These are phyloP conservation scores for Aspergillus biplanus DNA, from an alignment of 495 filamentous ascomycete species.

Conservation along the genomic window DNA sequence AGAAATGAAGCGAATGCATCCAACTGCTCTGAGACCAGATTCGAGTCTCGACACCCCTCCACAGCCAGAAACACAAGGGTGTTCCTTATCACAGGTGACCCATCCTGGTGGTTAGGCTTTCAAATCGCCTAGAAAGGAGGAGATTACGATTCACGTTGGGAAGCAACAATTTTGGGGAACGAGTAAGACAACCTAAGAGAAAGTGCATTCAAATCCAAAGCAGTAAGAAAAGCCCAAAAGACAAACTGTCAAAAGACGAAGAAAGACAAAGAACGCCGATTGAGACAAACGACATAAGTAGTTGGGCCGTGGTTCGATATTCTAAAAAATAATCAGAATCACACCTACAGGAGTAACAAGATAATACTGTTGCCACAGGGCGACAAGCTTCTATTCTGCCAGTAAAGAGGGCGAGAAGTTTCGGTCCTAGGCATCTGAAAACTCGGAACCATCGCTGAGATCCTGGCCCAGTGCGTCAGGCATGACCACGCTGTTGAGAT, in stretches of 20 bases:
- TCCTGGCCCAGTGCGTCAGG: conserved; percentile 49
- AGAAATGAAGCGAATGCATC: conserved; percentile 13
- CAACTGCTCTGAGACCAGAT: conserved; percentile 7
- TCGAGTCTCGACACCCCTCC: not conserved
- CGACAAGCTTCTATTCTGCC: not conserved
- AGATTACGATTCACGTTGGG: conserved; percentile 5
- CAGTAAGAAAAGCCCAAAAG: not conserved
- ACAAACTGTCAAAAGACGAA: not conserved
- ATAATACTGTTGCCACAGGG: conserved; percentile 2
- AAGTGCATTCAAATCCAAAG: conserved; percentile 3
- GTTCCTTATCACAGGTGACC: not conserved
- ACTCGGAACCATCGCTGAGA: conserved; percentile 20
- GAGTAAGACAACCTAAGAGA: not conserved
- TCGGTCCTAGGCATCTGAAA: conserved; percentile 15
- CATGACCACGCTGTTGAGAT: conserved; percentile 67
- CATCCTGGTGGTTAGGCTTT: not conserved
- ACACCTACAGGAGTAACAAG: conserved; percentile 16
- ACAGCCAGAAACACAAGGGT: not conserved
- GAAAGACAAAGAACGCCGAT: conserved; percentile 2
- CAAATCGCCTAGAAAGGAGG: not conserved
- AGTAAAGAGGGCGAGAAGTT: conserved; percentile 4
- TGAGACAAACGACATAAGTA: conserved; percentile 2
- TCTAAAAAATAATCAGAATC: conserved; percentile 5
- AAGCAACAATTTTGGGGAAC: conserved; percentile 2
- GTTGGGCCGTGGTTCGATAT: not conserved